Conservation (phyloP, 257 asterid species). For the Apocynum venetum region DNA sequence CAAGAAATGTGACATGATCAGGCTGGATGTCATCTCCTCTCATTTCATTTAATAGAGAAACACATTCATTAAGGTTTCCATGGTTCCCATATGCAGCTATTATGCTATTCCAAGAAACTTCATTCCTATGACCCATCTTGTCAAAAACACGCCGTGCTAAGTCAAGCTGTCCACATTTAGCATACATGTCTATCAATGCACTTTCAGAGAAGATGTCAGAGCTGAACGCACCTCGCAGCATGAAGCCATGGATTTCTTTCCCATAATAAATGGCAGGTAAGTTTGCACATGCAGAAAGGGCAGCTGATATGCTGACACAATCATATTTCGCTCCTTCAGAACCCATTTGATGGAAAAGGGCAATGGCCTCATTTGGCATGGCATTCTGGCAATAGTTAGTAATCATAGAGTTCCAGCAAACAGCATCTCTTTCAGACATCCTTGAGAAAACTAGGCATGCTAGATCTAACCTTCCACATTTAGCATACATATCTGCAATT, state of each 20-base stretch:
- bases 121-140: slow-evolving; percentile 50
- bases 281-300: slow-evolving; percentile 73
- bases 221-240: slow-evolving; percentile 45
- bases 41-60: slow-evolving; percentile 52
- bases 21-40: slow-evolving; percentile 49
- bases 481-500: slow-evolving; percentile 79
- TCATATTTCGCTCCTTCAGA: slow-evolving; percentile 54
- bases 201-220: slow-evolving; percentile 54
- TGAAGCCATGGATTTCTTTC: slow-evolving; percentile 69
- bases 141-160: slow-evolving; percentile 56
- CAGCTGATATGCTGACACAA: slow-evolving; percentile 72
- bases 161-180: slow-evolving; percentile 73
- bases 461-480: slow-evolving; percentile 74
- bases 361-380: slow-evolving; percentile 64
- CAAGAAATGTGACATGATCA: slow-evolving; percentile 77
- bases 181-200: slow-evolving; percentile 74
- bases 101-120: slow-evolving; percentile 96
- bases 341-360: slow-evolving; percentile 62
- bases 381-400: slow-evolving; percentile 67
- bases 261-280: slow-evolving; percentile 60
- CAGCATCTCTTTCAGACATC: slow-evolving; percentile 55
- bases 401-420: slow-evolving; percentile 85
- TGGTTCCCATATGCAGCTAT: slow-evolving; percentile 89
- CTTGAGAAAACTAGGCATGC: slow-evolving; percentile 45
- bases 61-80: slow-evolving; percentile 43